Base-by-base conservation (phyloP, 441 rosid species). In the Pelargonium citronellum region DNA sequence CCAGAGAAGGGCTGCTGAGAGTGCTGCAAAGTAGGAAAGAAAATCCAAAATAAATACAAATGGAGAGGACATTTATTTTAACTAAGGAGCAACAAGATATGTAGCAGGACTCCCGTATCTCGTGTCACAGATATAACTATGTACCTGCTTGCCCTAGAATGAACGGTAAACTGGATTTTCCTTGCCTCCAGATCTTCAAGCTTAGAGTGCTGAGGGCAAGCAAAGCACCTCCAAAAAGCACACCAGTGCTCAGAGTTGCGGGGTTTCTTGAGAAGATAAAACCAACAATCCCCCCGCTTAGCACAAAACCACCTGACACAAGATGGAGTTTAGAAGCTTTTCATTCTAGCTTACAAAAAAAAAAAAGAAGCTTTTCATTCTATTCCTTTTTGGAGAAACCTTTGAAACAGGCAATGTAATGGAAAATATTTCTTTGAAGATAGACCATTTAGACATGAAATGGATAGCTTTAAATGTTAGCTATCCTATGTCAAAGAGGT, bases 131-230 rank as follows among this genome's bases (percentile, higher is more conserved):
- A n/a, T 51, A 13, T 4, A 37, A 37, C 55, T 64, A 67, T 63
- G 51, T 85, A 94, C 97, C 96, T 71, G 95, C 92, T 89, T 94
- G 97, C 69, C 97, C 97, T 27, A 94, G 79, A 34, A 94, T 92
- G 76, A 83, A 87, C 37, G 94, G 99, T 68, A 91, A 77, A 79
- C 90, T 88, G 73, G 99, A 91, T 69, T 91, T 86, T 74, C 97
- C 99, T 78, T 85, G 83, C 77, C 88, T 81, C 99, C 97, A 94
- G 73, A 87, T 84, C 81, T 85, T 94, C 71, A 91, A 75, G 87
- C 97, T 91, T 67, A 83, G 76, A 67, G 82, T 81, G 81, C 99
- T 87, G 51, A 91, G 92, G 30, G 92, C 86, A 34, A 94, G 88
- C 71, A 94, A 75, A 73, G 88, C 88, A 64, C 90, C 96, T 70